Evolutionary conservation across 192 early-diverging fungal genomes (phyloP).

Genomic region (Gaertneriomyces sp.): DNA sequence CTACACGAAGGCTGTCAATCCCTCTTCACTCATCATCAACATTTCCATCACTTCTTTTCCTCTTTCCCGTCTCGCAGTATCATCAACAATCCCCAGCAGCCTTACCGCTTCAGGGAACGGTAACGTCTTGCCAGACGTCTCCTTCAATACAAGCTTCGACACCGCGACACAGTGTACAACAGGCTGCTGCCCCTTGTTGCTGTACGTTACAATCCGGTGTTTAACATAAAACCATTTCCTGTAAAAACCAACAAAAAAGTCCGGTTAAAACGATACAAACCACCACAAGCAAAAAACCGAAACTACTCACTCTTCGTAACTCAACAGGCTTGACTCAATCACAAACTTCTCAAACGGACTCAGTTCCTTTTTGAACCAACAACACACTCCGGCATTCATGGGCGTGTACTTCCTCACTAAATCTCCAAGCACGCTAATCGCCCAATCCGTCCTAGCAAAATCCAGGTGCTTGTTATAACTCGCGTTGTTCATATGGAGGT

Average conservation of each 20-base stretch:
- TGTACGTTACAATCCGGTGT: slow-evolving; percentile 2
- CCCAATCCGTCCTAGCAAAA: slow-evolving; percentile 20
- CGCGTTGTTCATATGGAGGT: slow-evolving; percentile 20
- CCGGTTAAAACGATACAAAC: not conserved
- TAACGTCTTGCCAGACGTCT: slow-evolving; percentile 11
- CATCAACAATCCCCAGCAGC: not conserved
- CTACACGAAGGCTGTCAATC: too few relatives aligned
- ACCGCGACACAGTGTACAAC: slow-evolving; percentile 9
- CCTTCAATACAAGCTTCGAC: slow-evolving; percentile 14
- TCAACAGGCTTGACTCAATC: slow-evolving; percentile 3
- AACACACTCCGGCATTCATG: slow-evolving; percentile 8
- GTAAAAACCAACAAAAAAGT: not conserved
- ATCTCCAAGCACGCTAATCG: slow-evolving; percentile 3
- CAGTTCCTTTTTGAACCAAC: slow-evolving; percentile 8
- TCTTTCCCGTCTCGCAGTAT: too few relatives aligned
- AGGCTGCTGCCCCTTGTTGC: not conserved
- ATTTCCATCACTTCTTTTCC: too few relatives aligned
- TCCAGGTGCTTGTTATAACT: slow-evolving; percentile 17
- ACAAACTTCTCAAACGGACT: slow-evolving; percentile 8
- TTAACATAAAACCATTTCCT: slow-evolving; percentile 19
- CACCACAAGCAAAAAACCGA: too few relatives aligned
- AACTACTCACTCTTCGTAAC: slow-evolving; percentile 10
- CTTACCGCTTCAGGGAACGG: slow-evolving; percentile 2
- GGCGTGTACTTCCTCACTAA: not conserved
- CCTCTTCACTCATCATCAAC: too few relatives aligned